These are phyloP conservation scores for Tricholoma saponaceum DNA, from an alignment of 768 basidiomycete genomes.

Conservation along the genomic window DNA sequence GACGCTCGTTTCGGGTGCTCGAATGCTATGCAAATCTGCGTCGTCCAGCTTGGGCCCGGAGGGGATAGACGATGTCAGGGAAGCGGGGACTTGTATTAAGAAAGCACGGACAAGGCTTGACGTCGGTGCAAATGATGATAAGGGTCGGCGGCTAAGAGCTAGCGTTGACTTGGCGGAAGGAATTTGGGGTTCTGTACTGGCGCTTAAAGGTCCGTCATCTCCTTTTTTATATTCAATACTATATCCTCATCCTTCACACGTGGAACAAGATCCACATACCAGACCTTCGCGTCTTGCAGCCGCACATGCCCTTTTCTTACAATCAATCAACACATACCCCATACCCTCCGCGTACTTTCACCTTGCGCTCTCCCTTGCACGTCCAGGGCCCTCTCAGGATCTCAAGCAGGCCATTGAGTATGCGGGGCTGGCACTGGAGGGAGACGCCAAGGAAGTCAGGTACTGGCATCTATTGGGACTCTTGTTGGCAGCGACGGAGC, in stretches of 20 bases:
- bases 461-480: conserved; percentile 92
- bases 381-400: conserved; percentile 59
- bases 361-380: conserved; percentile 70
- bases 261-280: conserved; percentile 63
- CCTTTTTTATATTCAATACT: not conserved
- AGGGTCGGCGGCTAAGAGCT: conserved; percentile 43
- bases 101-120: conserved; percentile 57
- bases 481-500: conserved; percentile 70
- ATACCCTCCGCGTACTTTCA: conserved; percentile 68
- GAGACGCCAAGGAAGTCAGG: conserved; percentile 55
- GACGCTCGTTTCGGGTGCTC: conserved; percentile 70
- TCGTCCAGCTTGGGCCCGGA: conserved; percentile 27
- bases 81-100: conserved; percentile 57
- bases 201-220: conserved; percentile 52
- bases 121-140: conserved; percentile 29
- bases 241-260: not conserved
- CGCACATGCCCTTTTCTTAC: conserved; percentile 48
- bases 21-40: conserved; percentile 65
- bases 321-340: conserved; percentile 44
- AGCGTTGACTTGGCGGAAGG: conserved; percentile 68
- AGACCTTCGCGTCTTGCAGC: conserved; percentile 56
- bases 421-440: conserved; percentile 72
- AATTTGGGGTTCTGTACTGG: conserved; percentile 66
- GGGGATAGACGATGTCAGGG: conserved; percentile 54
- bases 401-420: conserved; percentile 62